Evolutionary conservation across 768 basidiomycete species (phyloP).

Genomic region (Suillus decipiens): DNA sequence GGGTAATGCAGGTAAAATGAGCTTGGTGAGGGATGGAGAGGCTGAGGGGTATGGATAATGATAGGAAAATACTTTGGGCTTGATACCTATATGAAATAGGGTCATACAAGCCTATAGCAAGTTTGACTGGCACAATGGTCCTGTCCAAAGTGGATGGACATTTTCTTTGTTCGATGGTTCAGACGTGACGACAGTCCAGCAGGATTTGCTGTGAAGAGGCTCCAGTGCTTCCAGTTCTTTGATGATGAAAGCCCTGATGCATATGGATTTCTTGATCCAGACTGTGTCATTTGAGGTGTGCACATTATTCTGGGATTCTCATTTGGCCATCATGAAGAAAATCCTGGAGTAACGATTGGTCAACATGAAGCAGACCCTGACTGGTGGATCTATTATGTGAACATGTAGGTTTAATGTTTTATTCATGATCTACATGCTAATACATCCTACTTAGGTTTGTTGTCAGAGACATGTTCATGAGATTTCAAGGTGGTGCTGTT

Average conservation of each 20-base stretch:
- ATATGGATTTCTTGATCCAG: constrained; percentile 50
- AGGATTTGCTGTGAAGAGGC: constrained; percentile 28
- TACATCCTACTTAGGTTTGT: constrained; percentile 31
- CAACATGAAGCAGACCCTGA: constrained; percentile 28
- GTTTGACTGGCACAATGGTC: too few relatives aligned
- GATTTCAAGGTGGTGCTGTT: constrained; percentile 28
- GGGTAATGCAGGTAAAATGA: too few relatives aligned
- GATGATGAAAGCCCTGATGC: constrained; percentile 25
- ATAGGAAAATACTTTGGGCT: too few relatives aligned
- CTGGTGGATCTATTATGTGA: constrained; percentile 36
- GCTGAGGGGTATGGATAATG: too few relatives aligned
- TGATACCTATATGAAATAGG: too few relatives aligned
- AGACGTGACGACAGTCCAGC: constrained; percentile 27
- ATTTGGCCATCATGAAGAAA: constrained; percentile 22
- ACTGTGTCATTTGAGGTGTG: constrained; percentile 36
- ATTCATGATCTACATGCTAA: neutral
- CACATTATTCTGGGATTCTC: constrained; percentile 46
- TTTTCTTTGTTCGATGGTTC: constrained; percentile 46
- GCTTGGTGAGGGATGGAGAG: too few relatives aligned
- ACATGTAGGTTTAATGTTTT: constrained; percentile 28
- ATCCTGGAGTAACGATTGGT: constrained; percentile 10
- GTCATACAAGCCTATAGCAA: too few relatives aligned
- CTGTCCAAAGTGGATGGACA: constrained; percentile 27
- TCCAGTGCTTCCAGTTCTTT: constrained; percentile 43
- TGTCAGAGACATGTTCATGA: constrained; percentile 36